phyloP scores from a whole-genome alignment of 2,329 filamentous ascomycete genomes.

The Ophiosphaerella herpotricha region DNA sequence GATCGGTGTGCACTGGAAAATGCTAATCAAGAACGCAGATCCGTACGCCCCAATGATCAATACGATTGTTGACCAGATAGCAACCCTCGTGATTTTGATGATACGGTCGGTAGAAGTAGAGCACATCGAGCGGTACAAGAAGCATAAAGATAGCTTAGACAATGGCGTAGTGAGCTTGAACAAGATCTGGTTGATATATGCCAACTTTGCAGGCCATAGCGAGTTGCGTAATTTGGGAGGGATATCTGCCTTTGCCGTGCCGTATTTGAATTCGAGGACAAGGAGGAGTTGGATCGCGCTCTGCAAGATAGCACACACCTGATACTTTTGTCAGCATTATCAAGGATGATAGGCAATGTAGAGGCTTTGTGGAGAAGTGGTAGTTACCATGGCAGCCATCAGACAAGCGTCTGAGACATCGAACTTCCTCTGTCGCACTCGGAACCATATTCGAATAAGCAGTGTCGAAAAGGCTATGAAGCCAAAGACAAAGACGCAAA shows the following conservation, averaged over 20 bases:
- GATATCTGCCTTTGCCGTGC: conserved; percentile 10
- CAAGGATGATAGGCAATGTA: too few species aligned
- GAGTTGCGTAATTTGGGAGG: conserved; percentile 2
- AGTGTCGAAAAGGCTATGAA: conserved; percentile 2
- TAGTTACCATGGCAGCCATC: conserved; percentile 10
- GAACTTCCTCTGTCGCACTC: conserved; percentile 5
- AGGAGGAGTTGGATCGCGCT: conserved; percentile 14
- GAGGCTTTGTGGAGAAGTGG: background rate
- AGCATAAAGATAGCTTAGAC: conserved; percentile 12
- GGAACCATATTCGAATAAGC: conserved; percentile 9
- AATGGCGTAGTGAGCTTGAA: conserved; percentile 16
- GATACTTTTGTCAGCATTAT: background rate
- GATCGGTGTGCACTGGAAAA: conserved; percentile 12
- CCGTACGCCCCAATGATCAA: conserved; percentile 11
- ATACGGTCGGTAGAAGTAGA: conserved; percentile 9
- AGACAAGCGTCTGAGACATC: conserved; percentile 12
- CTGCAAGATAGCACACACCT: conserved; percentile 10
- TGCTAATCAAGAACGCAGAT: conserved; percentile 12
- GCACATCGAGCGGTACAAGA: conserved; percentile 12
- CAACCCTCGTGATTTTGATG: conserved; percentile 8
- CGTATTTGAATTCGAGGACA: conserved; percentile 9
- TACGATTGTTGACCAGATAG: conserved; percentile 7
- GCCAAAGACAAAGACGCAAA: conserved; percentile 8
- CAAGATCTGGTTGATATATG: conserved; percentile 14
- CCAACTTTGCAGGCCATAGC: conserved; percentile 5